These are phyloP conservation scores for Croton setiger DNA, from an alignment of 441 rosid genomes.

Conservation along the genomic window DNA sequence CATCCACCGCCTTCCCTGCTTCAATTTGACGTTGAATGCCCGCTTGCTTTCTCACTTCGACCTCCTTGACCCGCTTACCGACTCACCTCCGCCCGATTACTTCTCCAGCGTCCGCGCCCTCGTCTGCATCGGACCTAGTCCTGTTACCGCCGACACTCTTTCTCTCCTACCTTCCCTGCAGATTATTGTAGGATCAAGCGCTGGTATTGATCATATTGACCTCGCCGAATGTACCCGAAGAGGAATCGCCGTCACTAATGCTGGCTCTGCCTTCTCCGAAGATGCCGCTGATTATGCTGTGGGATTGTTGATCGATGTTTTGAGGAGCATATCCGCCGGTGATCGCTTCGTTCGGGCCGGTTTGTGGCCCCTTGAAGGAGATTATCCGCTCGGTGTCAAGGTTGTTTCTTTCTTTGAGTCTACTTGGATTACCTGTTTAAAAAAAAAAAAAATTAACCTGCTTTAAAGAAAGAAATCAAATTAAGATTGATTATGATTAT, in stretches of 20 bases:
- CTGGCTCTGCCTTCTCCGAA: conserved; percentile 40
- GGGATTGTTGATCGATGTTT: conserved; percentile 40
- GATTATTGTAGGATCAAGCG: conserved; percentile 22
- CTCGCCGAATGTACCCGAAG: conserved; percentile 40
- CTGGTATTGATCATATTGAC: conserved; percentile 47
- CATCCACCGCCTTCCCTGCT: not conserved
- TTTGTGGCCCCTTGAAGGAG: conserved; percentile 31
- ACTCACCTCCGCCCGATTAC: not conserved
- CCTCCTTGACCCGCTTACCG: not conserved
- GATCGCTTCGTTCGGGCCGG: conserved; percentile 40
- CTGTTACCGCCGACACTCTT: not conserved
- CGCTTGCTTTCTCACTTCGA: not conserved
- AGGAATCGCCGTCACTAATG: conserved; percentile 41
- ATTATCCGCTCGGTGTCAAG: conserved; percentile 37
- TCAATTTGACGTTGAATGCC: not conserved
- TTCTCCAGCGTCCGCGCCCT: not conserved
- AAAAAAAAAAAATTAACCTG: no score
- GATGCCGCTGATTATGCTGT: conserved; percentile 51
- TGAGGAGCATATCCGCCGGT: conserved; percentile 37
- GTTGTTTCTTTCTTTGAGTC: conserved; percentile 11
- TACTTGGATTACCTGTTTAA: no score
- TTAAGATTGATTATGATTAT: no score
- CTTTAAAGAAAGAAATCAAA: no score
- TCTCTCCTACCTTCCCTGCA: not conserved
- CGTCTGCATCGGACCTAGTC: not conserved